Percentiles rank a stretch among this genome's conserved stretches.
Evolutionary conservation across 345 rosid species (phyloP).

Genomic region (Syzygium jambos): DNA sequence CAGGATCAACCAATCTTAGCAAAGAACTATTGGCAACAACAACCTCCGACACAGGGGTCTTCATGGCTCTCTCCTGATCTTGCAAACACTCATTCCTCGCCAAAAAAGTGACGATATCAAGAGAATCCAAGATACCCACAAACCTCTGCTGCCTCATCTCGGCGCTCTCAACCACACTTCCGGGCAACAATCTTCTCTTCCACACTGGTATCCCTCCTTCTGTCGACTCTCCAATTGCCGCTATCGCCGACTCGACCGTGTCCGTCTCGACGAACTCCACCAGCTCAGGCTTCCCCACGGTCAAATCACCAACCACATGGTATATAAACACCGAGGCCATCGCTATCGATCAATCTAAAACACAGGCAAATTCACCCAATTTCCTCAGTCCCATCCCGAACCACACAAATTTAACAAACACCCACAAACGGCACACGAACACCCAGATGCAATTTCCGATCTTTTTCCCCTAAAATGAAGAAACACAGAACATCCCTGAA

Average conservation of each 20-base stretch:
- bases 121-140: conserved; percentile 79
- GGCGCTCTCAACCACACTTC: conserved; percentile 48
- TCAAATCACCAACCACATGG: conserved; percentile 96
- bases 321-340: conserved; percentile 91
- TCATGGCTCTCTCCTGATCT: conserved; percentile 77
- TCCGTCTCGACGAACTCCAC: conserved; percentile 77
- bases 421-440: background rate
- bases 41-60: conserved; percentile 73
- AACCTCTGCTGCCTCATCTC: conserved; percentile 80
- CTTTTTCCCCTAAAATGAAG: background rate
- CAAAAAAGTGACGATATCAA: conserved; percentile 73
- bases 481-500: background rate
- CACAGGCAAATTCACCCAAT: background rate
- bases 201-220: conserved; percentile 94
- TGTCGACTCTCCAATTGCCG: conserved; percentile 78
- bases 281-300: conserved; percentile 96
- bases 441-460: background rate
- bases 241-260: conserved; percentile 75
- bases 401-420: background rate
- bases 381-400: background rate
- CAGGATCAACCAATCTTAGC: conserved; percentile 88
- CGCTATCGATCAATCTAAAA: background rate
- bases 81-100: conserved; percentile 67
- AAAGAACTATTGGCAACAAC: conserved; percentile 47
- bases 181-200: conserved; percentile 46